Percentiles rank a stretch among this genome's conserved stretches.
These are phyloP conservation scores for Trichoderma arundinaceum DNA, from an alignment of 2,329 filamentous ascomycete genomes.

Conservation along the genomic window DNA sequence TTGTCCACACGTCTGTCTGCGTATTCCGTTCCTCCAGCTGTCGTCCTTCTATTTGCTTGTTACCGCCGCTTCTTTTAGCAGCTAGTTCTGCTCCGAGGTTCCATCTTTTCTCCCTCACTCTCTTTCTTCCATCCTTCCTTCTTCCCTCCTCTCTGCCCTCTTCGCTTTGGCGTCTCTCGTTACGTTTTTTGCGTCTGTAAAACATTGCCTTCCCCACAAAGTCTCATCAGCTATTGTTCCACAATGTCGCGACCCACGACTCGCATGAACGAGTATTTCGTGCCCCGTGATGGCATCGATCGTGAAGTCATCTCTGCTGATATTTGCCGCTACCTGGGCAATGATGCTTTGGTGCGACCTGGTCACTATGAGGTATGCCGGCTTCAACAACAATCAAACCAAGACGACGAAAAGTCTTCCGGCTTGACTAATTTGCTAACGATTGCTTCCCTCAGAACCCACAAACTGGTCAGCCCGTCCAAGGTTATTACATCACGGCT, in stretches of 20 bases:
- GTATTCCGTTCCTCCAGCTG: constrained; percentile 21
- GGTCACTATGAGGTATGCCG: constrained; percentile 71
- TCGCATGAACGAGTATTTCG: constrained; percentile 79
- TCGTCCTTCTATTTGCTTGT: constrained; percentile 23
- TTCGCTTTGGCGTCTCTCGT: constrained; percentile 31
- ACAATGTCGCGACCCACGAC: constrained; percentile 40
- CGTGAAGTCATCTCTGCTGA: constrained; percentile 84
- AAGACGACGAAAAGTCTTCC: neutral
- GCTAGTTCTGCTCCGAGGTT: constrained; percentile 21
- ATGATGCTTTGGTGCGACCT: constrained; percentile 79
- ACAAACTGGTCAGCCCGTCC: constrained; percentile 63
- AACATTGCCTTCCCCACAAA: constrained; percentile 17
- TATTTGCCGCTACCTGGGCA: constrained; percentile 82
- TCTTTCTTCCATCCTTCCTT: constrained; percentile 31
- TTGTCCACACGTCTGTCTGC: constrained; percentile 21
- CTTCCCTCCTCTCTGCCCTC: constrained; percentile 33
- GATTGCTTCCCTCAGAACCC: constrained; percentile 52
- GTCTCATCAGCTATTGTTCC: constrained; percentile 24
- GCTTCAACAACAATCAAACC: neutral
- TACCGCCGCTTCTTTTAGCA: constrained; percentile 23
- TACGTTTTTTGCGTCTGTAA: constrained; percentile 20
- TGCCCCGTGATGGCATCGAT: constrained; percentile 79
- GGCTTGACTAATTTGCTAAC: constrained; percentile 12
- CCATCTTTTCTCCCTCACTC: constrained; percentile 3
- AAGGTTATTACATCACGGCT: constrained; percentile 78